These are phyloP conservation scores for Hyphopichia buzzinii DNA, from an alignment of 1,139 yeast genomes.

Conservation along the genomic window DNA sequence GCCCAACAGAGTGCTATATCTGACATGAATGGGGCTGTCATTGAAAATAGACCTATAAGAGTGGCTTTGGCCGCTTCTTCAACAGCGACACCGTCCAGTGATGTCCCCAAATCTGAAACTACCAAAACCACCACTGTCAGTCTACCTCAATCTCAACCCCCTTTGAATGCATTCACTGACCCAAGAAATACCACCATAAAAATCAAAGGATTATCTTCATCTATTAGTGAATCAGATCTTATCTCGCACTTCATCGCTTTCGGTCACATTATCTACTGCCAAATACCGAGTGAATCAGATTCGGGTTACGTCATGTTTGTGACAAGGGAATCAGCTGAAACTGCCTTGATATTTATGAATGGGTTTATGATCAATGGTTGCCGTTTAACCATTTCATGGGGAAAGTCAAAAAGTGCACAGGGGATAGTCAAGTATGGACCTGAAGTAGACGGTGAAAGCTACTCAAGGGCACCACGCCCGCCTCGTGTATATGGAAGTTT, in stretches of 20 bases:
- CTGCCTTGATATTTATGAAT: slow-evolving; percentile 32
- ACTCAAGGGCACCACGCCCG: slow-evolving; percentile 13
- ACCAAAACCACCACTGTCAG: slow-evolving; percentile 12
- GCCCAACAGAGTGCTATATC: slow-evolving; percentile 72
- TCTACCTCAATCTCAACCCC: slow-evolving; percentile 34
- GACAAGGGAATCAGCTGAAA: slow-evolving; percentile 35
- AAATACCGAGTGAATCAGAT: slow-evolving; percentile 19
- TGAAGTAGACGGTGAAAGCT: slow-evolving; percentile 4
- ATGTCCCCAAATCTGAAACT: slow-evolving; percentile 4
- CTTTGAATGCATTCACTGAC: slow-evolving; percentile 30
- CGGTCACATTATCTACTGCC: slow-evolving; percentile 34
- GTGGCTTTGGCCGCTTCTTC: slow-evolving; percentile 43
- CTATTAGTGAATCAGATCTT: slow-evolving; percentile 31
- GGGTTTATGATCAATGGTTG: slow-evolving; percentile 31
- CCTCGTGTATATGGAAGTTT: slow-evolving; percentile 20
- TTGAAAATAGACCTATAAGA: slow-evolving; percentile 74
- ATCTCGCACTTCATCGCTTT: slow-evolving; percentile 27
- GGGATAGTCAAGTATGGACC: neutral
- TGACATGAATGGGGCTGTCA: slow-evolving; percentile 79
- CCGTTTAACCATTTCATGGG: slow-evolving; percentile 35
- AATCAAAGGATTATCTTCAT: slow-evolving; percentile 28
- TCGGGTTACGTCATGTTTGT: slow-evolving; percentile 27
- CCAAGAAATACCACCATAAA: slow-evolving; percentile 34
- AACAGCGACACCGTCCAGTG: slow-evolving; percentile 10
- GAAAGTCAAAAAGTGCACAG: slow-evolving; percentile 10